Conservation (phyloP, 75 land plant genomes). For the Pinus taeda region DNA sequence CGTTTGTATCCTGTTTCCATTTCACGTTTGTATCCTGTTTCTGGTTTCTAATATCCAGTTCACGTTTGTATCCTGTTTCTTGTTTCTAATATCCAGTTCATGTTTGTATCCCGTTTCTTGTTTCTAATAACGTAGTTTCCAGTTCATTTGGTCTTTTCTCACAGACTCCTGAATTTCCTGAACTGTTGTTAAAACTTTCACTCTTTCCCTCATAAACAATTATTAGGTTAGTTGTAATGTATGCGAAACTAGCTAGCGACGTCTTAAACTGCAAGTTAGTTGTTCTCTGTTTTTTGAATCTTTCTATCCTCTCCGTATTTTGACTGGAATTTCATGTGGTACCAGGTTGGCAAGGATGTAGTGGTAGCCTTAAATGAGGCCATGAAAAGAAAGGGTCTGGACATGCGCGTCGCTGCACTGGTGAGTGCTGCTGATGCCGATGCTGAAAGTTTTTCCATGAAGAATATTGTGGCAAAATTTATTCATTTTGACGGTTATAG, state of each 20-base stretch:
- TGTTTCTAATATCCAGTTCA: too few species aligned
- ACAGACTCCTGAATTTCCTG: too few species aligned
- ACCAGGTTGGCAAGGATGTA: slow-evolving; percentile 50
- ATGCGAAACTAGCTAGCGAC: neutral
- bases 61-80: too few species aligned
- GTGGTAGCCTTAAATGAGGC: slow-evolving; percentile 46
- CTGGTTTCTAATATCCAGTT: too few species aligned
- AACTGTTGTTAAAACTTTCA: neutral
- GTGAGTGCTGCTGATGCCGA: slow-evolving; percentile 17
- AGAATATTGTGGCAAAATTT: neutral
- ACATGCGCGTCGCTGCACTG: slow-evolving; percentile 56
- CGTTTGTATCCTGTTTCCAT: too few species aligned
- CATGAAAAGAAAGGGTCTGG: slow-evolving; percentile 41
- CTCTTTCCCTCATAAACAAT: neutral
- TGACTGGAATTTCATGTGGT: neutral
- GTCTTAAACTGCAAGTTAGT: neutral
- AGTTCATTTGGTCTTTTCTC: too few species aligned
- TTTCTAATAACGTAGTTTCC: too few species aligned
- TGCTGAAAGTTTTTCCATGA: neutral
- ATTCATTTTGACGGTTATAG: slow-evolving; percentile 1
- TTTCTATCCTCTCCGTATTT: neutral
- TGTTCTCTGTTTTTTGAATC: neutral
- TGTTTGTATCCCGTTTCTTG: too few species aligned
- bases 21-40: too few species aligned
- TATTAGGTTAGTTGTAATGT: neutral